Percentiles rank a stretch among this genome's conserved stretches.
Conservation (phyloP, 495 filamentous ascomycete genomes). For the Lophiotrema nucula region DNA sequence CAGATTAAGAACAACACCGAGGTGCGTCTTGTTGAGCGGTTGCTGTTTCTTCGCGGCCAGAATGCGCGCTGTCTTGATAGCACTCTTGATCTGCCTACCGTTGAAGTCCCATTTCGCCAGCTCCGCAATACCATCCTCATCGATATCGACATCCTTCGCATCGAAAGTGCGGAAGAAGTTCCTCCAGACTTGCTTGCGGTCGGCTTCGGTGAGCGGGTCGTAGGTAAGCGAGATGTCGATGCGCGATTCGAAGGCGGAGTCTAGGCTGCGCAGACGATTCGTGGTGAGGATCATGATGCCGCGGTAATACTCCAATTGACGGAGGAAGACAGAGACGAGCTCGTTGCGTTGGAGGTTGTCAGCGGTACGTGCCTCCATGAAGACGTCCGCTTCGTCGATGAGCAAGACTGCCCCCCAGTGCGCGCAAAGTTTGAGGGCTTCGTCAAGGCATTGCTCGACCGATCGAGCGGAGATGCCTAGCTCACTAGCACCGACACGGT, state of each 20-base stretch:
- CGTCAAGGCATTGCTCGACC: constrained; percentile 36
- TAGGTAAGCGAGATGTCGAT: constrained; percentile 43
- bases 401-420: constrained; percentile 46
- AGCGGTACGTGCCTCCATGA: constrained; percentile 49
- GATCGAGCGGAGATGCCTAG: constrained; percentile 32
- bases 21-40: constrained; percentile 42
- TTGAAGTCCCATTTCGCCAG: constrained; percentile 52
- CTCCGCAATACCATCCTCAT: constrained; percentile 39
- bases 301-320: constrained; percentile 54
- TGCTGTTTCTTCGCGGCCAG: constrained; percentile 41
- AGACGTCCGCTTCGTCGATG: no score
- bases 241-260: constrained; percentile 38
- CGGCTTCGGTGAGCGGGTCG: constrained; percentile 30
- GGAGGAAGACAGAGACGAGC: constrained; percentile 45
- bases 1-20: constrained; percentile 49
- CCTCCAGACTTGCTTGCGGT: constrained; percentile 42
- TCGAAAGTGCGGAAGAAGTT: constrained; percentile 38
- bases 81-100: constrained; percentile 63
- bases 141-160: constrained; percentile 36
- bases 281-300: constrained; percentile 43
- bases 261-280: constrained; percentile 38
- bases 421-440: constrained; percentile 37
- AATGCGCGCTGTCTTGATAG: constrained; percentile 54
- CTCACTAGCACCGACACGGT: constrained; percentile 38
- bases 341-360: constrained; percentile 41